Conservation (phyloP, 768 basidiomycete species). For the Hypholoma fasciculare region DNA sequence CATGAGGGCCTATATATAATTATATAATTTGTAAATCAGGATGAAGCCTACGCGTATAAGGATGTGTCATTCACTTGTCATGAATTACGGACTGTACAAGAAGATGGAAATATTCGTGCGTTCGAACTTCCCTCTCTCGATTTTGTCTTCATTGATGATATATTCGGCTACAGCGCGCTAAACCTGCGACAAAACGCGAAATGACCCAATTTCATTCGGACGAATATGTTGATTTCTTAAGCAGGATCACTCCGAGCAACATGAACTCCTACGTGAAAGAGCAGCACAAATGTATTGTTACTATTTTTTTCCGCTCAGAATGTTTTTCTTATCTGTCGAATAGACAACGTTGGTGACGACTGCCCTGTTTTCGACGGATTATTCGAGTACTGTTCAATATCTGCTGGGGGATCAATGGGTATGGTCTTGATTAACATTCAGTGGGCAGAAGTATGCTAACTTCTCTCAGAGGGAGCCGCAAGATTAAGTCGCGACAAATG, state of each 20-base stretch:
- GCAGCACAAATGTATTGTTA: constrained; percentile 84
- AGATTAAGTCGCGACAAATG: constrained; percentile 94
- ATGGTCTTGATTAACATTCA: constrained; percentile 21
- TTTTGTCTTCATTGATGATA: neutral
- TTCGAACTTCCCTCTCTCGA: constrained; percentile 14
- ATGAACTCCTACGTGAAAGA: constrained; percentile 94
- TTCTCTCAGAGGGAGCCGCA: constrained; percentile 88
- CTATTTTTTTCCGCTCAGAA: neutral
- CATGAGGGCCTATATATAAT: constrained; percentile 4
- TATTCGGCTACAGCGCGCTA: constrained; percentile 70
- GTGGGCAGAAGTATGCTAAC: neutral
- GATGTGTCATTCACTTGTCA: constrained; percentile 99
- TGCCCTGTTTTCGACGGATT: constrained; percentile 98
- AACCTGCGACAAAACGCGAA: constrained; percentile 98
- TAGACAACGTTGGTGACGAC: constrained; percentile 98
- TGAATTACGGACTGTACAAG: constrained; percentile 99
- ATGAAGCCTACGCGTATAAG: constrained; percentile 99
- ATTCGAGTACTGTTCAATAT: constrained; percentile 99
- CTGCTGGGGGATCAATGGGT: constrained; percentile 99
- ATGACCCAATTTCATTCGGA: constrained; percentile 99
- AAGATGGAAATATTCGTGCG: constrained; percentile 99
- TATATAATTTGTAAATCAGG: constrained; percentile 37
- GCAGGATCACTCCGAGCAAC: constrained; percentile 90
- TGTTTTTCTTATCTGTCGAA: neutral
- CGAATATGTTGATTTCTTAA: constrained; percentile 97